Percentiles rank a stretch among this genome's conserved stretches.
These are phyloP conservation scores for Glutinoglossum americanum DNA, from an alignment of 495 filamentous ascomycete species.

Conservation along the genomic window DNA sequence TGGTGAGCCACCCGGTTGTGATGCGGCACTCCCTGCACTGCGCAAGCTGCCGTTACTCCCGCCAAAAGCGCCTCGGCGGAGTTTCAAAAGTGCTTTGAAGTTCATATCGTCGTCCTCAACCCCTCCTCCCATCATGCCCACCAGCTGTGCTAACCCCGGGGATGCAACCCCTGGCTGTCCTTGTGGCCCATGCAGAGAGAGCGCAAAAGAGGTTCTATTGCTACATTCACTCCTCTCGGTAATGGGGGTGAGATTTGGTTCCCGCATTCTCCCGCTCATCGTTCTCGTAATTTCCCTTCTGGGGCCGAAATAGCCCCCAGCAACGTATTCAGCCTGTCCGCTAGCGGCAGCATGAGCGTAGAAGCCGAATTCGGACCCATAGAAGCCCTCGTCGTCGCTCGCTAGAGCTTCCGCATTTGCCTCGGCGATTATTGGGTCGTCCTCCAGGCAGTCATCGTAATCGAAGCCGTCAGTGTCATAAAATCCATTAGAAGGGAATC, in stretches of 20 bases:
- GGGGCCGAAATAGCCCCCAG: constrained; percentile 83
- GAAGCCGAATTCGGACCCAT: constrained; percentile 96
- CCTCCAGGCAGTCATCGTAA: constrained; percentile 26
- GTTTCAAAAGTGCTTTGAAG: constrained; percentile 44
- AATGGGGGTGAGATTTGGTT: constrained; percentile 88
- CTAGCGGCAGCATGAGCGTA: constrained; percentile 45
- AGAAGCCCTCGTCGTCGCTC: constrained; percentile 78
- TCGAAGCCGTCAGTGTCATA: constrained; percentile 8
- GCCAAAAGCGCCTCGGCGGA: constrained; percentile 58
- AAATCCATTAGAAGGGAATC: background rate
- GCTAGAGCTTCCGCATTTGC: constrained; percentile 88
- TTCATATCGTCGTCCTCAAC: constrained; percentile 47
- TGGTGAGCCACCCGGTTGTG: background rate
- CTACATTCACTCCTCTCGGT: constrained; percentile 92
- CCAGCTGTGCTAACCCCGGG: constrained; percentile 50
- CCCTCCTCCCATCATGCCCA: constrained; percentile 35
- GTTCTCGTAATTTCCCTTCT: constrained; percentile 37
- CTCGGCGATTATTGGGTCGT: constrained; percentile 72
- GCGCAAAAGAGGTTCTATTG: constrained; percentile 77
- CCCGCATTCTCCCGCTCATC: constrained; percentile 49
- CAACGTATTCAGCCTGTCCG: constrained; percentile 31
- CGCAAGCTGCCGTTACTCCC: constrained; percentile 53
- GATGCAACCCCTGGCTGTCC: constrained; percentile 21
- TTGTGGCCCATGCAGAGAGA: constrained; percentile 30
- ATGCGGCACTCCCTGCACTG: constrained; percentile 30